Conservation (phyloP, 305 asterid genomes). For the Fraxinus xanthoxyloides region DNA sequence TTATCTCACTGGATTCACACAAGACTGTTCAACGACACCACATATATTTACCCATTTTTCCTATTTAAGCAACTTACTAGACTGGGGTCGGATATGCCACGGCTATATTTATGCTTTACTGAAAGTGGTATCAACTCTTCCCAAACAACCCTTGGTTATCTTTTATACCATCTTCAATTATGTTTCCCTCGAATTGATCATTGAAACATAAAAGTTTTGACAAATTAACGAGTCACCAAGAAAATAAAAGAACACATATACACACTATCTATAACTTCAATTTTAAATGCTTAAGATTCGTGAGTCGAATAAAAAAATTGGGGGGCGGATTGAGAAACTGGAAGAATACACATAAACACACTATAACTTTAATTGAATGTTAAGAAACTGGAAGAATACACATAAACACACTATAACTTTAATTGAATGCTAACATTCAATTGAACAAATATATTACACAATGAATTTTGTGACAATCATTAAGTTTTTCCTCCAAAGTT, state of each 20-base stretch:
- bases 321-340: neutral
- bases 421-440: neutral
- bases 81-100: neutral
- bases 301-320: neutral
- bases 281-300: neutral
- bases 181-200: no score
- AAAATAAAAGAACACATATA: neutral
- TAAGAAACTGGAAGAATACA: neutral
- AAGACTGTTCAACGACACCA: no score
- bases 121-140: neutral
- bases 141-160: neutral
- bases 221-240: neutral
- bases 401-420: neutral
- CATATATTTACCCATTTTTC: no score
- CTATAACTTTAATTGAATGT: neutral
- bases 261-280: neutral
- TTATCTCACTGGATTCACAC: neutral
- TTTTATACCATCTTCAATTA: neutral
- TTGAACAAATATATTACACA: neutral
- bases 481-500: neutral
- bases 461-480: neutral
- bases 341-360: neutral
- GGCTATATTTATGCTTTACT: neutral
- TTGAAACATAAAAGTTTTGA: neutral
- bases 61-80: neutral